Base-by-base conservation (phyloP, 2,329 filamentous ascomycete genomes). In the Chalaropsis thielavioides region DNA sequence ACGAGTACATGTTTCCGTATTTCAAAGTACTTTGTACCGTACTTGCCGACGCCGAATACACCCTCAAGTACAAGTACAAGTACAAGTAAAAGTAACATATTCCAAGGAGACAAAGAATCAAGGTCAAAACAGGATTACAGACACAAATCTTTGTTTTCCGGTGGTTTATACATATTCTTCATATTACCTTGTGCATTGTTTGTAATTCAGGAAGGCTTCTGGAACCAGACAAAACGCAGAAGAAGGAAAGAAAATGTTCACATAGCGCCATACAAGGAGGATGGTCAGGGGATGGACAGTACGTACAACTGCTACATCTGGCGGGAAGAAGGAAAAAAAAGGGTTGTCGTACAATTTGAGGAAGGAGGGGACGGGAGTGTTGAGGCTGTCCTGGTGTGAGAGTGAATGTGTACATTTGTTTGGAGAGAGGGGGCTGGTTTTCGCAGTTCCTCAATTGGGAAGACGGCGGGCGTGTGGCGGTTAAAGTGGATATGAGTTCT, bases 131-230 rank as follows among this genome's bases (percentile, higher is more conserved):
- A 35, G 51, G 15, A 31, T 17, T n/a, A 31, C 24, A 56, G 13
- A n/a, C 31, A 35, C 24, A 38, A 56, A 56, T 35, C 51, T 27
- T 56, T 56, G 27, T 35, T 56, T 2, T 17, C 24, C 27, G n/a
- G 51, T 4, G 35, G 51, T 38, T 35, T n/a, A 56, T 38, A 35
- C 17, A 56, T 38, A 35, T 56, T 56, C 15, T 56, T 56, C 51
- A 56, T 19, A 10, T 17, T 56, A 24, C 35, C 27, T 43, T 43
- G 22, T 61, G 40, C 40, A 46, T 22, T 35, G 38, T 61, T 43
- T 54, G 62, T 27, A 63, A 11, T 63, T 63, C 62, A 58, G 62
- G 62, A 63, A 63, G 43, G 49, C 19, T 63, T 63, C 62, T 63
- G 49, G 62, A 63, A 61, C 24, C 13, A 43, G 59, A 46, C 13